phyloP scores from a whole-genome alignment of 495 filamentous ascomycete genomes.

The Talaromyces liani region DNA sequence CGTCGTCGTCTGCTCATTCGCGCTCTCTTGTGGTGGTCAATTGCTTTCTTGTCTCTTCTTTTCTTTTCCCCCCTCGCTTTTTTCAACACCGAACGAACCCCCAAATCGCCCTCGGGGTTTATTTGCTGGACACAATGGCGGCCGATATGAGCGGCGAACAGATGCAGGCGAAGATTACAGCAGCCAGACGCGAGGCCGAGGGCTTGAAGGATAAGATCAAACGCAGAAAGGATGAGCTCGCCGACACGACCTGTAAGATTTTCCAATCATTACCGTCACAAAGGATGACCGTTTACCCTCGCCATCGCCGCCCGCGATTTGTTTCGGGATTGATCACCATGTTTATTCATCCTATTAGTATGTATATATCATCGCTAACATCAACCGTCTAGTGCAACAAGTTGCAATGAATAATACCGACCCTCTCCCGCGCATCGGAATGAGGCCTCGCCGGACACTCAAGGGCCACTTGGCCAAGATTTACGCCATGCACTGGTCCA shows the following conservation, averaged over 20 bases:
- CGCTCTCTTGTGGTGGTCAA: neutral
- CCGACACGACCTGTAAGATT: conserved; percentile 88
- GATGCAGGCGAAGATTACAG: conserved; percentile 85
- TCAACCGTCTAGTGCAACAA: conserved; percentile 60
- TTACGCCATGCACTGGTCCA: conserved; percentile 99
- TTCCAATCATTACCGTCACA: neutral
- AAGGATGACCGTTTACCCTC: neutral
- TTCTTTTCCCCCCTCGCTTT: conserved; percentile 5
- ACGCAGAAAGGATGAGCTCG: conserved; percentile 98
- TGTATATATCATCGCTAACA: neutral
- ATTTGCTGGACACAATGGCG: conserved; percentile 32
- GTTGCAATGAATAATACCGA: conserved; percentile 87
- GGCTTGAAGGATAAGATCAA: conserved; percentile 98
- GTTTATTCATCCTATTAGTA: neutral
- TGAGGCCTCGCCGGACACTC: conserved; percentile 90
- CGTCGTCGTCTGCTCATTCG: neutral
- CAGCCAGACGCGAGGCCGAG: conserved; percentile 95
- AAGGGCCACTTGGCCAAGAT: conserved; percentile 99
- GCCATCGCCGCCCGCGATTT: neutral
- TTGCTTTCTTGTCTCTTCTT: neutral
- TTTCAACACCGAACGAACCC: conserved; percentile 1
- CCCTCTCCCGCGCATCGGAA: conserved; percentile 79
- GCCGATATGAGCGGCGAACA: conserved; percentile 63
- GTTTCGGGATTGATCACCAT: neutral
- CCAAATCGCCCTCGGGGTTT: conserved; percentile 2